phyloP scores from a whole-genome alignment of 257 asterid species.

The Jaltomata sinuosa region DNA sequence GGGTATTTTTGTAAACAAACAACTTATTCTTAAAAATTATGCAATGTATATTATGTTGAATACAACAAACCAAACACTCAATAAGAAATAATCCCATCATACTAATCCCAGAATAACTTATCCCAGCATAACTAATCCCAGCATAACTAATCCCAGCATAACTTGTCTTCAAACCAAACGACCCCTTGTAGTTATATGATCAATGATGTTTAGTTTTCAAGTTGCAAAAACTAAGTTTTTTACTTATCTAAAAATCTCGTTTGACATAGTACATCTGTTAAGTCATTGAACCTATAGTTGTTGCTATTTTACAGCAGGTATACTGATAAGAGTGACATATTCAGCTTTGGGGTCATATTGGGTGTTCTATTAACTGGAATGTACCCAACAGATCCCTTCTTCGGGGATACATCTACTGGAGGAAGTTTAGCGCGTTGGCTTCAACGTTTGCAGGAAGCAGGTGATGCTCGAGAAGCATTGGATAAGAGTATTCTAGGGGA shows the following conservation, averaged over 20 bases:
- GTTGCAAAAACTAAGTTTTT: background rate
- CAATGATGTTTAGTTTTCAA: background rate
- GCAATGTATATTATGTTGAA: too few species aligned
- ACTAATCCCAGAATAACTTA: too few species aligned
- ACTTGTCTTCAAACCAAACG: too few species aligned
- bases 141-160: too few species aligned
- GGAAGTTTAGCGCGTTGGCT: slow-evolving; percentile 90
- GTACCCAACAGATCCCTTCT: slow-evolving; percentile 65
- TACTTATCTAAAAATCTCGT: background rate
- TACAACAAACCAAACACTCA: too few species aligned
- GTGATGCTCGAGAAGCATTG: slow-evolving; percentile 70
- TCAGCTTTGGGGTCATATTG: slow-evolving; percentile 82
- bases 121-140: too few species aligned
- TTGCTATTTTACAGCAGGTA: slow-evolving; percentile 29
- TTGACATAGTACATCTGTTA: background rate
- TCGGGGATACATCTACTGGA: slow-evolving; percentile 39
- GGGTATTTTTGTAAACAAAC: too few species aligned
- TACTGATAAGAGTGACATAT: slow-evolving; percentile 86
- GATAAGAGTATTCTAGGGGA: slow-evolving; percentile 77
- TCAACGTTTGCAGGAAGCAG: slow-evolving; percentile 64
- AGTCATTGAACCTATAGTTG: background rate
- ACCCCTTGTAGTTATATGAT: background rate
- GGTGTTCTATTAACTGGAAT: slow-evolving; percentile 67
- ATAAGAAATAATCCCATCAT: too few species aligned
- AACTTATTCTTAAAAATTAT: too few species aligned